Base-by-base conservation (phyloP, 129 eudicot genomes). In the Glebionis coronaria region DNA sequence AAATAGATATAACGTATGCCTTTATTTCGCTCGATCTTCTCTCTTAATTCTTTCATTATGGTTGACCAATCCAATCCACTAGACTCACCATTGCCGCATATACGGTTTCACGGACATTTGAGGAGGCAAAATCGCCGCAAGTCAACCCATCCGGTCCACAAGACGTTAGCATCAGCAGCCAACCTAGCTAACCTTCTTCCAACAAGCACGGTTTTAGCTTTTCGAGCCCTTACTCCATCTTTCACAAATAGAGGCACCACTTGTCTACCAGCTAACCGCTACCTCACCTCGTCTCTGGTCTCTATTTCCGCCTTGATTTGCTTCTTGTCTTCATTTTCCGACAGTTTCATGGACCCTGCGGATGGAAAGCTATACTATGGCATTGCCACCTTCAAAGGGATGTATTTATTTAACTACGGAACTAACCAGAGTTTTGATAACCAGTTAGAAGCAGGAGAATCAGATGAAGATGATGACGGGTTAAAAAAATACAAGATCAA, bases 141-240 rank as follows among this genome's bases (percentile, higher is more conserved):
- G 18, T 60, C 71, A 23, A 23, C 63, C 7, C 70, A 64, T 55
- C 80, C 72, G 0, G 60, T 69, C 49, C 81, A 73, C 79, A 75
- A 67, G 55, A 78, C 85, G 73, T 31, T 84, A 69, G 83, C 86
- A 12, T 65, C 78, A 0, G 76, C 87, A 15, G 61, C 87, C 21
- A 76, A 66, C 72, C 91, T 85, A 21, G 87, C 85, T 11, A 82
- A 82, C 85, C 91, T 82, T 57, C 80, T 85, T 7, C 91, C 91
- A 19, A 85, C 91, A n/a, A 83, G 81, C 44, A 85, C 85, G 8
- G 87, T 85, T 40, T 78, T 85, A 1, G 83, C 80, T 0, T 85
- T 79, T 45, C 87, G 70, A 25, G 79, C 87, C 29, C 82, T 85
- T 2, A 70, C 72, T 6, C 91, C 91, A 14, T 69, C 87, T 18